These are phyloP conservation scores for Catharanthus roseus DNA, from an alignment of 257 asterid genomes.

Conservation along the genomic window DNA sequence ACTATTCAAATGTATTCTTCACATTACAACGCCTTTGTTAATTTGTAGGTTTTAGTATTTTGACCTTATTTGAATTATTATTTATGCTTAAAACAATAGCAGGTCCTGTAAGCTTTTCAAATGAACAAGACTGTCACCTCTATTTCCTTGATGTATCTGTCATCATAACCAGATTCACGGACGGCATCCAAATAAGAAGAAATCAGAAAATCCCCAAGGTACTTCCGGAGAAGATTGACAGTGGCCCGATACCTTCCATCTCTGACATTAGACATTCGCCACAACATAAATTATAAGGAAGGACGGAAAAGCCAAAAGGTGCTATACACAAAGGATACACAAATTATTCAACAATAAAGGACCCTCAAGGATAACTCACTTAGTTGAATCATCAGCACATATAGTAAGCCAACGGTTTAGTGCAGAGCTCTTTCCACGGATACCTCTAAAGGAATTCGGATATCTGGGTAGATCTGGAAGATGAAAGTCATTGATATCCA, in stretches of 20 bases:
- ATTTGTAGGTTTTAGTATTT: neutral
- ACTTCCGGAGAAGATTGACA: slow-evolving; percentile 83
- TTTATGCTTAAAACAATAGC: slow-evolving; percentile 1
- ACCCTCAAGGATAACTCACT: slow-evolving; percentile 29
- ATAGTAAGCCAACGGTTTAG: slow-evolving; percentile 86
- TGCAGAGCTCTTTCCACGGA: slow-evolving; percentile 69
- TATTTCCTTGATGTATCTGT: slow-evolving; percentile 62
- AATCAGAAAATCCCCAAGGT: slow-evolving; percentile 88
- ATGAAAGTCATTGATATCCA: slow-evolving; percentile 51
- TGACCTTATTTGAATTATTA: neutral
- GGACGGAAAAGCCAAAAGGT: neutral
- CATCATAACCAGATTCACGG: slow-evolving; percentile 80
- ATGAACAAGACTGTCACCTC: slow-evolving; percentile 47
- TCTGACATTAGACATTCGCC: slow-evolving; percentile 34
- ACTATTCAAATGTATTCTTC: neutral
- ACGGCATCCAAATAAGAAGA: slow-evolving; percentile 75
- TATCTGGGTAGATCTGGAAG: slow-evolving; percentile 67
- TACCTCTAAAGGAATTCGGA: slow-evolving; percentile 77
- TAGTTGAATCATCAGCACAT: slow-evolving; percentile 75
- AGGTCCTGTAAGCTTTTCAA: neutral
- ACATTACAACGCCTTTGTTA: neutral
- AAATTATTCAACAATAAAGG: neutral
- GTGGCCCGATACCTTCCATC: slow-evolving; percentile 65
- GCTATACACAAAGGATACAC: neutral
- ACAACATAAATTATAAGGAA: slow-evolving; percentile 12